Percentiles rank a stretch among this genome's conserved stretches.
These are phyloP conservation scores for Gastrolobium villosum DNA, from an alignment of 306 rosid species.

Conservation along the genomic window DNA sequence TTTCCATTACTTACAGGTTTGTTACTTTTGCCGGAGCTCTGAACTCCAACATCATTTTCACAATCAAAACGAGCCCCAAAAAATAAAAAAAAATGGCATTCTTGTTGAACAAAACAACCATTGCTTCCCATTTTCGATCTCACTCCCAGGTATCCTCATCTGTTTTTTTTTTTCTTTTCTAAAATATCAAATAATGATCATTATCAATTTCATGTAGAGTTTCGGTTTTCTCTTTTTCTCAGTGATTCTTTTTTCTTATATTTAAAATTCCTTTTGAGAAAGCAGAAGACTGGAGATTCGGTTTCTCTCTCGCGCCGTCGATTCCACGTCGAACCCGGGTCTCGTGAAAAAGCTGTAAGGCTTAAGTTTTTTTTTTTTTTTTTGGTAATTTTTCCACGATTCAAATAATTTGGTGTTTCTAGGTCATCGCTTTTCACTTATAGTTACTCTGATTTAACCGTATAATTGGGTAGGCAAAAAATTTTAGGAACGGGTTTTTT, in stretches of 20 bases:
- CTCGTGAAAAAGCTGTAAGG: constrained; percentile 92
- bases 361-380: neutral
- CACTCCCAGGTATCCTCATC: constrained; percentile 56
- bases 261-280: constrained; percentile 14
- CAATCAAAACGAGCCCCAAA: neutral
- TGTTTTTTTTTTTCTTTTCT: neutral
- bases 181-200: neutral
- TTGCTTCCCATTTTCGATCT: constrained; percentile 75
- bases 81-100: constrained; percentile 68
- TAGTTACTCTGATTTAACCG: constrained; percentile 25
- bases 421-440: neutral
- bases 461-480: neutral
- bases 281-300: constrained; percentile 60
- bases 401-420: constrained; percentile 7
- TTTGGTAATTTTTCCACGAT: neutral
- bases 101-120: constrained; percentile 63
- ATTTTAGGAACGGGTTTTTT: neutral
- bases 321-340: constrained; percentile 77
- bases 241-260: constrained; percentile 19
- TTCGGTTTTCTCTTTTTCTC: neutral
- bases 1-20: neutral
- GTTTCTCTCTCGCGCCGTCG: constrained; percentile 69
- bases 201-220: neutral
- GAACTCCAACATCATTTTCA: neutral
- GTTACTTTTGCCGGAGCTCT: constrained; percentile 26